Conservation (phyloP, 2,329 filamentous ascomycete genomes). For the Phialophora tarda region DNA sequence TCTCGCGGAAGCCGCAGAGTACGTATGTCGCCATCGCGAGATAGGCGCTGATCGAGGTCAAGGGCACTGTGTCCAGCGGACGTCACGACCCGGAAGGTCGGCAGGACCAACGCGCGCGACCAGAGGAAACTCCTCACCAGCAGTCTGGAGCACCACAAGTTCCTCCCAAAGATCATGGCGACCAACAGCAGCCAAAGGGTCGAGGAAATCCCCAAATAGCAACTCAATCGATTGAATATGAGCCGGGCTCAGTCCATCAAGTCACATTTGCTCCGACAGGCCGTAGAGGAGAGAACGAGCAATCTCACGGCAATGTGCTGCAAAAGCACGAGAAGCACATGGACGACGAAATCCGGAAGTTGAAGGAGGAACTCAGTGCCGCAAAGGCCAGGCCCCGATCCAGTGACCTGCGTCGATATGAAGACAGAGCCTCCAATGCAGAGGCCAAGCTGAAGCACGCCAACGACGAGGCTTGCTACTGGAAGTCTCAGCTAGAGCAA, state of each 20-base stretch:
- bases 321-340: neutral
- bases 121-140: neutral
- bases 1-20: neutral
- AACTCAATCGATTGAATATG: neutral
- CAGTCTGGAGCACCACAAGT: neutral
- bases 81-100: neutral
- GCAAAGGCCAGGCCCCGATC: neutral
- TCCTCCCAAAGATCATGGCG: neutral
- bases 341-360: neutral
- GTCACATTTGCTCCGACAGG: neutral
- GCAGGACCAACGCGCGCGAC: neutral
- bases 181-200: neutral
- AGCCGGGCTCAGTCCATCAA: neutral
- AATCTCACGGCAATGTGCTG: neutral
- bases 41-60: neutral
- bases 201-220: neutral
- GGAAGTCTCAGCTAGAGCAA: neutral
- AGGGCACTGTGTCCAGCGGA: neutral
- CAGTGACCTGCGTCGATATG: neutral
- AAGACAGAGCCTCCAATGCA: neutral
- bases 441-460: neutral
- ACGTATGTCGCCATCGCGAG: neutral
- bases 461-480: neutral
- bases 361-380: neutral
- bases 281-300: neutral